Evolutionary conservation across 208 protist species (phyloP).

Genomic region (Leishmania lainsoni): DNA sequence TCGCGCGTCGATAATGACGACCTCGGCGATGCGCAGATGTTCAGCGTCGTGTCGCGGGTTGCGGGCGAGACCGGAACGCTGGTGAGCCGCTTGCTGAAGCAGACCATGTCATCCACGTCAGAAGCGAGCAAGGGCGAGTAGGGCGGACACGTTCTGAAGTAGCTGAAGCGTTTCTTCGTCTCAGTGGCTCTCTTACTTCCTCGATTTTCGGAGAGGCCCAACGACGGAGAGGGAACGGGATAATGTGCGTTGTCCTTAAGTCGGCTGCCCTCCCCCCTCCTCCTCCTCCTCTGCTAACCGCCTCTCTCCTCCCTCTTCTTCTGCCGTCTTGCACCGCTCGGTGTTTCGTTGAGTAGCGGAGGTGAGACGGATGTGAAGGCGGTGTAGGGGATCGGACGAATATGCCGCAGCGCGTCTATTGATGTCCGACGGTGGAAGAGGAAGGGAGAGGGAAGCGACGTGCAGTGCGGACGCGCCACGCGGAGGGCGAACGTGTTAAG

Average conservation of each 20-base stretch:
- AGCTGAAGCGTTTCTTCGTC: not conserved
- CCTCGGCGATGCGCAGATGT: conserved; percentile 56
- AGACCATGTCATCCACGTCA: conserved; percentile 8
- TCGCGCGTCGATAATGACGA: conserved; percentile 10
- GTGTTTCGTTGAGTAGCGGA: not conserved
- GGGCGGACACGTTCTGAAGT: not conserved
- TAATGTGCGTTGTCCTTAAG: not conserved
- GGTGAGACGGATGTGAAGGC: not conserved
- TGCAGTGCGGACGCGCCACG: not conserved
- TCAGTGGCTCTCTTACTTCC: not conserved
- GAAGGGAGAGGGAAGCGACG: not conserved
- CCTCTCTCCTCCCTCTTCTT: not conserved
- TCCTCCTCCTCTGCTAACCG: not conserved
- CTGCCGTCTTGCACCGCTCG: not conserved
- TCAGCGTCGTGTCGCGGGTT: conserved; percentile 44
- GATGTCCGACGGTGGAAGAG: not conserved
- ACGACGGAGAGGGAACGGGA: not conserved
- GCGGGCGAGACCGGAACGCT: conserved; percentile 37
- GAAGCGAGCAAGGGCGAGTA: conserved; percentile 5
- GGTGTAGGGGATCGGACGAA: not conserved
- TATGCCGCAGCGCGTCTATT: not conserved
- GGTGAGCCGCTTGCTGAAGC: conserved; percentile 39
- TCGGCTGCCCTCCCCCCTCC: not conserved
- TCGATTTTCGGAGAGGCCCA: not conserved
- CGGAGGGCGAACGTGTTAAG: too few species aligned